These are phyloP conservation scores for Phytophthora pistaciae DNA, from an alignment of 352 stramenopile genomes.

Conservation along the genomic window DNA sequence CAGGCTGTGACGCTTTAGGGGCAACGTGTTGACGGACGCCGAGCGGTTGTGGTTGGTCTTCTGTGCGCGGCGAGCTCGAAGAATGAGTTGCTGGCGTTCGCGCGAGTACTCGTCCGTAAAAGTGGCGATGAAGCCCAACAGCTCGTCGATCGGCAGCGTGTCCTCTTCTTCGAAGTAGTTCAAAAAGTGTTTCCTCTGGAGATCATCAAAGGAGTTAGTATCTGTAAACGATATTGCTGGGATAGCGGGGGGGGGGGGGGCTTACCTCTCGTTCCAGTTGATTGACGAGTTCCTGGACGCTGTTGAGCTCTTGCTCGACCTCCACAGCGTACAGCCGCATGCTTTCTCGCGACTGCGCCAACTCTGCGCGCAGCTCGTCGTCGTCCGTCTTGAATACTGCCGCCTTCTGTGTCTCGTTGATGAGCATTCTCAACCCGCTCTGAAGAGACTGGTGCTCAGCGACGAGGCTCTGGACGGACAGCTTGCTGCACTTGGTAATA, in stretches of 20 bases:
- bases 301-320: conserved; percentile 67
- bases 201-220: conserved; percentile 1
- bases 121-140: conserved; percentile 50
- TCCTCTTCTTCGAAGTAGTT: conserved; percentile 85
- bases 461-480: conserved; percentile 66
- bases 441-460: conserved; percentile 70
- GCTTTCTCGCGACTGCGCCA: conserved; percentile 42
- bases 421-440: conserved; percentile 59
- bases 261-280: conserved; percentile 62
- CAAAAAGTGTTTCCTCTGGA: conserved; percentile 71
- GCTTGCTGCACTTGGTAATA: conserved; percentile 70
- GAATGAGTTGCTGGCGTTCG: conserved; percentile 59
- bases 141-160: conserved; percentile 66
- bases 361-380: conserved; percentile 24
- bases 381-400: conserved; percentile 42
- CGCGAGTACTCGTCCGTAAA: conserved; percentile 4
- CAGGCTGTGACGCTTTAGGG: conserved; percentile 37
- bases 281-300: conserved; percentile 52
- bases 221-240: neutral
- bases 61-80: conserved; percentile 25
- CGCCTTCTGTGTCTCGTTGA: conserved; percentile 60
- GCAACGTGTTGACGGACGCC: conserved; percentile 13
- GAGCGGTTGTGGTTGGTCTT: conserved; percentile 20
- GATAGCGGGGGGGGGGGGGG: neutral
- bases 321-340: conserved; percentile 67